These are phyloP conservation scores for Sporisorium exsertum DNA, from an alignment of 1,284 basidiomycete species.

Conservation along the genomic window DNA sequence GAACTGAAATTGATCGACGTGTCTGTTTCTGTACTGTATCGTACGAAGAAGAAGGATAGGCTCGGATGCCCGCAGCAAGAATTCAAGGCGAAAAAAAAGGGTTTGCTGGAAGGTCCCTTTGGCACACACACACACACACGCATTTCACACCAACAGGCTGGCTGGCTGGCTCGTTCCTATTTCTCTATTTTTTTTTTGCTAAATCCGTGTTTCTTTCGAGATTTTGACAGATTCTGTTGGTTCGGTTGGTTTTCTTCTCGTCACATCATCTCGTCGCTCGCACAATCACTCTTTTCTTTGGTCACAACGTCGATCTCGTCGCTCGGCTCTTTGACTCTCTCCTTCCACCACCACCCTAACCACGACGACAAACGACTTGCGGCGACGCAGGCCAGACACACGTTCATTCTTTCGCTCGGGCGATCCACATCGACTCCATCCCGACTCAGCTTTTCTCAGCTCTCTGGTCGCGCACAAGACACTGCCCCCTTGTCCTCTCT, in stretches of 20 bases:
- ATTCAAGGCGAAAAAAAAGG: conserved; percentile 1
- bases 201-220: conserved; percentile 3
- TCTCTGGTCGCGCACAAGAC: background rate
- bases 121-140: background rate
- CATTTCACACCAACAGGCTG: background rate
- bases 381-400: background rate
- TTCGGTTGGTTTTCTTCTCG: conserved; percentile 1
- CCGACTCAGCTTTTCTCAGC: conserved; percentile 2
- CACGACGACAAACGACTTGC: background rate
- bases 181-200: background rate
- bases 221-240: background rate
- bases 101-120: conserved; percentile 2
- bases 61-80: conserved; percentile 6
- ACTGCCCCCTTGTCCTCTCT: background rate
- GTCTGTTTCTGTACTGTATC: conserved; percentile 1
- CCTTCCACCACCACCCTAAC: background rate
- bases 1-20: conserved; percentile 5
- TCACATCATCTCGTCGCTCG: background rate
- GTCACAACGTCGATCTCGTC: background rate
- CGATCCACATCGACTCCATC: background rate
- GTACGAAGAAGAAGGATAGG: conserved; percentile 1
- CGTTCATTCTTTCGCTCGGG: background rate
- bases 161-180: background rate
- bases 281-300: background rate
- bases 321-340: background rate